Base-by-base conservation (phyloP, 2,329 filamentous ascomycete species). In the Aspergillus melleus region DNA sequence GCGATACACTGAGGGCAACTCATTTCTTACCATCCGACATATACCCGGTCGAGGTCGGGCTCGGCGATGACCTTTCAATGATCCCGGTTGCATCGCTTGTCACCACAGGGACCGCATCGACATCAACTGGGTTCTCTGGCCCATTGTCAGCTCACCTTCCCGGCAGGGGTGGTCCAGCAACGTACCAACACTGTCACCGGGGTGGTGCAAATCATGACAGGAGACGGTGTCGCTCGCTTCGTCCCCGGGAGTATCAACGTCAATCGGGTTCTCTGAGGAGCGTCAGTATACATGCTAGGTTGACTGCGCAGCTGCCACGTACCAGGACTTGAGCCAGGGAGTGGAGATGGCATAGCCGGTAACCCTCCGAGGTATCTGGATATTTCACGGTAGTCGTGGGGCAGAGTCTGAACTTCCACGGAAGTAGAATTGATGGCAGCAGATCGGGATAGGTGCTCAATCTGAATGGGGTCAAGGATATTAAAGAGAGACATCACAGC, bases 41-140 rank as follows among this genome's bases (percentile, higher is more conserved):
- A 29, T 14, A 2, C 20, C 30, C 22, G 29, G n/a, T 51, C 49
- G 10, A 22, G 49, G 49, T 16, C 29, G 49, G 49, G 49, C 20
- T 51, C 30, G 49, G 20, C 29, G 49, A 29, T 51, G 30, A 51
- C 22, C 49, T 30, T 10, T 22, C n/a, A 11, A 51, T 51, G 20
- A 29, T 10, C 22, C 30, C 49, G 30, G 20, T 51, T 29, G 49
- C 20, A 51, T 51, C n/a, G n/a, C 22, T 51, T 20, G 49, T 51
- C 49, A 3, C 49, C 49, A 29, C 24, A 26, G 20, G 5, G 49
- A 29, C 10, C 49, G 49, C 49, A 5, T 51, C 10, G 49, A 51
- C 20, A 51, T 51, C 49, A 51, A 51, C 30, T 14, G 49, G 49
- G 49, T 29, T 51, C 49, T 51, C 49, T 51, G 49, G 49, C 49